phyloP scores from a whole-genome alignment of 352 stramenopile species.

The Globisporangium megalacanthum region DNA sequence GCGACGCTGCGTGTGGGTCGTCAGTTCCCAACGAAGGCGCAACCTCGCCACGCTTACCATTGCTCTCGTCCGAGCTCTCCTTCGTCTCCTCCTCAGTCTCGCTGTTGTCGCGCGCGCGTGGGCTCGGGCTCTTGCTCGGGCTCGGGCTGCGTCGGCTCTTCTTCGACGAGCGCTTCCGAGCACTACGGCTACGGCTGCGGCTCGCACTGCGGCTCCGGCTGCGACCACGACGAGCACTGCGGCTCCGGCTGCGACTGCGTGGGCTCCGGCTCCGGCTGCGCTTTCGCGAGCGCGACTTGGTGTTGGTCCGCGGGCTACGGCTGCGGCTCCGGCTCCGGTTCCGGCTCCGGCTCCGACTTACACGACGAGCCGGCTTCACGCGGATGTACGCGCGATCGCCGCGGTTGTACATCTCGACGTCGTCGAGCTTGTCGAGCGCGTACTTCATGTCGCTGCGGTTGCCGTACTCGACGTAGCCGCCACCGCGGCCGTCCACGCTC shows the following conservation, averaged over 20 bases:
- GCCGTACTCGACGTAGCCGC: conserved; percentile 60
- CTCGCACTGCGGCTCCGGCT: conserved; percentile 32
- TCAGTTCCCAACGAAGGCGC: conserved; percentile 12
- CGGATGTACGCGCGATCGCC: conserved; percentile 49
- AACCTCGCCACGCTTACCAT: conserved; percentile 19
- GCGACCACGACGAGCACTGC: background rate
- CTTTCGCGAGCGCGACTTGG: background rate
- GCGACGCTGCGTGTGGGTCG: conserved; percentile 8
- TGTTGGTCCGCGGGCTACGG: conserved; percentile 18
- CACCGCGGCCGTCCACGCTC: conserved; percentile 62
- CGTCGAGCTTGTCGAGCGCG: conserved; percentile 60
- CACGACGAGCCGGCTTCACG: conserved; percentile 24
- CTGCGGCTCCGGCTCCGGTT: conserved; percentile 21
- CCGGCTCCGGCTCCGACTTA: conserved; percentile 30
- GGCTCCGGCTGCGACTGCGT: conserved; percentile 27
- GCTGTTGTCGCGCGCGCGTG: background rate
- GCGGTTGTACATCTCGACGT: conserved; percentile 48
- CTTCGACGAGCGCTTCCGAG: conserved; percentile 17
- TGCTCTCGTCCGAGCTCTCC: conserved; percentile 14
- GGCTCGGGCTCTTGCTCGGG: conserved; percentile 11
- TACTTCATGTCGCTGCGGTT: conserved; percentile 71
- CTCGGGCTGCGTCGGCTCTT: conserved; percentile 8
- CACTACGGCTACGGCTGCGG: conserved; percentile 16
- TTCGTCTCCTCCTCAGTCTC: conserved; percentile 8
- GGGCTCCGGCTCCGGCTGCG: conserved; percentile 14